Percentiles rank a stretch among this genome's conserved stretches.
Conservation (phyloP, 2,329 filamentous ascomycete genomes). For the Teratosphaeria epicoccoides region DNA sequence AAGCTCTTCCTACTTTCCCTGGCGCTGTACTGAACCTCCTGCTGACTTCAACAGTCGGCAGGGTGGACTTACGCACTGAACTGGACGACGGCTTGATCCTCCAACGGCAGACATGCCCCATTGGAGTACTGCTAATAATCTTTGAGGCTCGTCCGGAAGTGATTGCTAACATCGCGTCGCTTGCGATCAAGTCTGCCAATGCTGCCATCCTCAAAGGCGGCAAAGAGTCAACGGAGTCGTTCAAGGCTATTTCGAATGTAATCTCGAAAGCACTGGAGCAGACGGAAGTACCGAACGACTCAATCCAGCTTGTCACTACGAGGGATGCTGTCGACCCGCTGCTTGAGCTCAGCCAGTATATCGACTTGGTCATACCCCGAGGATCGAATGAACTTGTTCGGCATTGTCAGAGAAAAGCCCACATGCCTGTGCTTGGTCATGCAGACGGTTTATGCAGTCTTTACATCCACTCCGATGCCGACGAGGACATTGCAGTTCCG, state of each 20-base stretch:
- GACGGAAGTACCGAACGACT: conserved; percentile 69
- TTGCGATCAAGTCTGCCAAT: conserved; percentile 95
- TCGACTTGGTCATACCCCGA: conserved; percentile 90
- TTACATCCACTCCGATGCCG: conserved; percentile 72
- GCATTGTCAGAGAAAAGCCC: conserved; percentile 80
- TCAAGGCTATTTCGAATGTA: conserved; percentile 75
- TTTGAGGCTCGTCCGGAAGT: conserved; percentile 97
- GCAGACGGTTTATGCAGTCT: conserved; percentile 86
- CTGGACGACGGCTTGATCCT: conserved; percentile 79
- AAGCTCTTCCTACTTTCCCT: conserved; percentile 13
- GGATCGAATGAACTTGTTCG: conserved; percentile 83
- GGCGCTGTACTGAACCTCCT: conserved; percentile 11
- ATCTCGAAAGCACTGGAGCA: conserved; percentile 66
- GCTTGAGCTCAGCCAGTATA: conserved; percentile 73
- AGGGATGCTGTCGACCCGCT: conserved; percentile 82
- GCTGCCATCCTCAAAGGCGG: conserved; percentile 94
- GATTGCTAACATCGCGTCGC: conserved; percentile 91
- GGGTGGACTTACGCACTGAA: conserved; percentile 69
- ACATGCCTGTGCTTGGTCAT: conserved; percentile 91
- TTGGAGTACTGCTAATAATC: conserved; percentile 95
- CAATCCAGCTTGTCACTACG: conserved; percentile 88
- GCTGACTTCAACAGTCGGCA: conserved; percentile 54
- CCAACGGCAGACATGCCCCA: conserved; percentile 83
- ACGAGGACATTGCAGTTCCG: conserved; percentile 57
- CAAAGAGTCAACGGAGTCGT: conserved; percentile 93